phyloP scores from a whole-genome alignment of 495 filamentous ascomycete species.

The Hyaloscypha finlandica region DNA sequence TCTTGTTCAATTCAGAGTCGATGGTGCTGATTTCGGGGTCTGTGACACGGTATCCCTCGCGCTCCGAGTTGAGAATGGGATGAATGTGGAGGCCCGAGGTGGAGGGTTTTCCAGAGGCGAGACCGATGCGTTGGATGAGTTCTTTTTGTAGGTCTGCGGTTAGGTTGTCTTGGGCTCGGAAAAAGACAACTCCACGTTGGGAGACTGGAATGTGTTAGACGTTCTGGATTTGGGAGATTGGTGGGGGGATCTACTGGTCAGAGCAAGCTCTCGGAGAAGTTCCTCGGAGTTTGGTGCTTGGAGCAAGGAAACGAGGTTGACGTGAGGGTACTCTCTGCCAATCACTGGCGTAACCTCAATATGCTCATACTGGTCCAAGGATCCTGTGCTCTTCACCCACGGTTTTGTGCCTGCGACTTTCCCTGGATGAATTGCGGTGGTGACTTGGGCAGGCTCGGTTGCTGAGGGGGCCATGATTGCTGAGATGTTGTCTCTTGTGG shows the following conservation, averaged over 20 bases:
- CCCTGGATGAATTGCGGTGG: constrained; percentile 20
- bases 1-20: constrained; percentile 58
- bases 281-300: constrained; percentile 66
- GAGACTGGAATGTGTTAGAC: constrained; percentile 57
- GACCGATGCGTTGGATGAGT: constrained; percentile 64
- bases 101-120: constrained; percentile 64
- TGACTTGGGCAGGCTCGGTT: constrained; percentile 20
- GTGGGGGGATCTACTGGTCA: constrained; percentile 60
- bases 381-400: constrained; percentile 39
- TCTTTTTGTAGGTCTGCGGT: constrained; percentile 66
- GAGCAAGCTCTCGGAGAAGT: constrained; percentile 64
- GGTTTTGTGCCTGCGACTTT: constrained; percentile 23
- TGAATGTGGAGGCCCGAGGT: constrained; percentile 74
- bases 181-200: constrained; percentile 79
- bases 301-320: constrained; percentile 61
- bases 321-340: constrained; percentile 63
- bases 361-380: constrained; percentile 57
- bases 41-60: constrained; percentile 55
- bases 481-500: not conserved
- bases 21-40: constrained; percentile 79
- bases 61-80: constrained; percentile 62
- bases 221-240: not conserved
- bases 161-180: constrained; percentile 74
- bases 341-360: constrained; percentile 70
- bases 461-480: constrained; percentile 32